Evolutionary conservation across 495 filamentous ascomycete species (phyloP).

Genomic region (Amniculicola lignicola): DNA sequence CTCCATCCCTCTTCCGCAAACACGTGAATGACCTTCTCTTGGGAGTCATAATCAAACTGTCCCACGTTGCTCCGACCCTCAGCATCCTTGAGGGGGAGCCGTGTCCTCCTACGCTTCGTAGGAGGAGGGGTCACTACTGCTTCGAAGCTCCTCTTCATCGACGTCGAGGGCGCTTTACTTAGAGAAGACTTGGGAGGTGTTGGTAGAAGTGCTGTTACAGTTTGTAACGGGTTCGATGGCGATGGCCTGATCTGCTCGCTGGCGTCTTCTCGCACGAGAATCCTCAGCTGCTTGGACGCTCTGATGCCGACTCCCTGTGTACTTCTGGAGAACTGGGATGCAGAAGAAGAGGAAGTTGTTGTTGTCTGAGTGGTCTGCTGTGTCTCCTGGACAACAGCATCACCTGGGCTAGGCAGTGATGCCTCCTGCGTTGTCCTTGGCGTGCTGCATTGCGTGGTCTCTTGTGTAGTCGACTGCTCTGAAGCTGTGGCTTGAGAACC

Average conservation of each 20-base stretch:
- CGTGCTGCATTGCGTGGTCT: constrained; percentile 10
- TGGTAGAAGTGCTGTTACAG: background rate
- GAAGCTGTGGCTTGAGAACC: constrained; percentile 1
- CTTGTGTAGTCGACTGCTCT: constrained; percentile 16
- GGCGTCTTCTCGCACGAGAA: constrained; percentile 20
- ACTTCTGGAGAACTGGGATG: constrained; percentile 9
- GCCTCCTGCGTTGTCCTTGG: constrained; percentile 1
- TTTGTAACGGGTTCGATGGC: background rate
- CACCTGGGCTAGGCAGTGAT: background rate
- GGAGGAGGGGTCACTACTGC: constrained; percentile 8
- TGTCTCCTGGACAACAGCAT: constrained; percentile 17
- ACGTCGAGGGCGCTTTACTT: background rate
- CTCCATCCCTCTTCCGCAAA: constrained; percentile 19
- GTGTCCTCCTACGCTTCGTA: constrained; percentile 11
- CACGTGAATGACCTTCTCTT: constrained; percentile 18
- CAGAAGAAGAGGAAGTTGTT: no score
- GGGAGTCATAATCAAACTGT: constrained; percentile 17
- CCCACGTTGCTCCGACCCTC: constrained; percentile 1
- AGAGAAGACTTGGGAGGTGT: background rate
- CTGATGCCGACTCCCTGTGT: constrained; percentile 10
- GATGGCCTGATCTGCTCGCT: background rate
- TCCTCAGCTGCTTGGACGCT: constrained; percentile 9
- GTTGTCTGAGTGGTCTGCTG: constrained; percentile 2
- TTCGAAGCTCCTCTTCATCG: background rate
- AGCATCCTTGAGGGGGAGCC: constrained; percentile 14